Percentiles rank a stretch among this genome's conserved stretches.
Conservation (phyloP, 495 filamentous ascomycete genomes). For the Penicillium roqueforti region DNA sequence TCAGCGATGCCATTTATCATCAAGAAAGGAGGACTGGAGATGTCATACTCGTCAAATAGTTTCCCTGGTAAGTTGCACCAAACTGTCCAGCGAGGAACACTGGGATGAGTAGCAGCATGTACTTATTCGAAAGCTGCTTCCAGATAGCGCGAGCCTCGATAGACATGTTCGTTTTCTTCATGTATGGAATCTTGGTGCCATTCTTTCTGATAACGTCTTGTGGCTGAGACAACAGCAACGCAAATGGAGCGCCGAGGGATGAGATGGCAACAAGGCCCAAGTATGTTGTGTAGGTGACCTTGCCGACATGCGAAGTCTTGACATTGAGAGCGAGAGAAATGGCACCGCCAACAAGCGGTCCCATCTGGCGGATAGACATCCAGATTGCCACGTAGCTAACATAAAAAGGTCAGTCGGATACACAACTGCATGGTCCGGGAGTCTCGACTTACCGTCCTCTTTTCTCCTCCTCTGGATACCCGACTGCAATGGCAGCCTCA, state of each 20-base stretch:
- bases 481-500: constrained; percentile 55
- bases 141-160: constrained; percentile 47
- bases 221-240: constrained; percentile 48
- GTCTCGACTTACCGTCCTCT: constrained; percentile 38
- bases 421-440: no score
- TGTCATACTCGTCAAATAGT: constrained; percentile 45
- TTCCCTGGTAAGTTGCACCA: constrained; percentile 53
- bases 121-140: constrained; percentile 40
- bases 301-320: constrained; percentile 42
- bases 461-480: constrained; percentile 51
- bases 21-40: neutral
- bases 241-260: constrained; percentile 48
- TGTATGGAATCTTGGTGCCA: constrained; percentile 40
- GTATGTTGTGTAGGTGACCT: constrained; percentile 52
- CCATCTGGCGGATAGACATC: constrained; percentile 54
- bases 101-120: constrained; percentile 51
- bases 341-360: constrained; percentile 52
- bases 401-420: neutral
- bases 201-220: constrained; percentile 52
- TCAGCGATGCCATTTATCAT: neutral
- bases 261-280: constrained; percentile 52
- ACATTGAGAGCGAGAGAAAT: constrained; percentile 54
- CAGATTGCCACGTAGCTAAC: constrained; percentile 47
- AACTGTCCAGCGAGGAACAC: constrained; percentile 53
- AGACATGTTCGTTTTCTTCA: constrained; percentile 38